Conservation (phyloP, 2,329 filamentous ascomycete species). For the Bisporella sp. region DNA sequence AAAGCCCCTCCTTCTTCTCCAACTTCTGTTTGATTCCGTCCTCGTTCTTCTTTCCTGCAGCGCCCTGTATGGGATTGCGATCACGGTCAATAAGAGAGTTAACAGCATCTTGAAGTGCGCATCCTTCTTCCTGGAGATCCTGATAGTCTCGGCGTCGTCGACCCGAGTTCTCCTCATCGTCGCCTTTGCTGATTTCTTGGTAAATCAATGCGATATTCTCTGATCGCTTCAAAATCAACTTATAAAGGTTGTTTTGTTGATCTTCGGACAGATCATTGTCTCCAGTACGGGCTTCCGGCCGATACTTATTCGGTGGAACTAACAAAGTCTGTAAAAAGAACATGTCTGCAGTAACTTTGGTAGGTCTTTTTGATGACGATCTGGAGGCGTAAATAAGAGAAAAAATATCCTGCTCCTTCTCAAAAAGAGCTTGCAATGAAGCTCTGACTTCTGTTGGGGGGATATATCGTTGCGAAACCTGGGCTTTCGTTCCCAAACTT, state of each 20-base stretch:
- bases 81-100: slow-evolving; percentile 91
- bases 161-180: slow-evolving; percentile 11
- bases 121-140: slow-evolving; percentile 75
- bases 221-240: slow-evolving; percentile 71
- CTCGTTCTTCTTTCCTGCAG: slow-evolving; percentile 70
- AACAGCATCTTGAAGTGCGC: slow-evolving; percentile 78
- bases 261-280: slow-evolving; percentile 78
- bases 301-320: slow-evolving; percentile 86
- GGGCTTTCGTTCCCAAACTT: slow-evolving; percentile 25
- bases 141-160: slow-evolving; percentile 55
- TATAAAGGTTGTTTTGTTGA: slow-evolving; percentile 83
- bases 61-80: slow-evolving; percentile 74
- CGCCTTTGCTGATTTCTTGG: slow-evolving; percentile 47
- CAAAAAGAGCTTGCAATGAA: slow-evolving; percentile 71
- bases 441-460: slow-evolving; percentile 78
- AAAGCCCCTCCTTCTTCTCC: slow-evolving; percentile 97
- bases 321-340: slow-evolving; percentile 86
- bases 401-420: slow-evolving; percentile 79
- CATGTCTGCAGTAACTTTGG: slow-evolving; percentile 70
- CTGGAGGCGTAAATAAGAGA: slow-evolving; percentile 79
- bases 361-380: slow-evolving; percentile 44
- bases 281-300: slow-evolving; percentile 78
- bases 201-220: slow-evolving; percentile 68
- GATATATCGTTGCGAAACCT: slow-evolving; percentile 63
- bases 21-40: slow-evolving; percentile 97